Evolutionary conservation across 371 early-diverging fungal species (phyloP).

Genomic region (Mortierella sp.): DNA sequence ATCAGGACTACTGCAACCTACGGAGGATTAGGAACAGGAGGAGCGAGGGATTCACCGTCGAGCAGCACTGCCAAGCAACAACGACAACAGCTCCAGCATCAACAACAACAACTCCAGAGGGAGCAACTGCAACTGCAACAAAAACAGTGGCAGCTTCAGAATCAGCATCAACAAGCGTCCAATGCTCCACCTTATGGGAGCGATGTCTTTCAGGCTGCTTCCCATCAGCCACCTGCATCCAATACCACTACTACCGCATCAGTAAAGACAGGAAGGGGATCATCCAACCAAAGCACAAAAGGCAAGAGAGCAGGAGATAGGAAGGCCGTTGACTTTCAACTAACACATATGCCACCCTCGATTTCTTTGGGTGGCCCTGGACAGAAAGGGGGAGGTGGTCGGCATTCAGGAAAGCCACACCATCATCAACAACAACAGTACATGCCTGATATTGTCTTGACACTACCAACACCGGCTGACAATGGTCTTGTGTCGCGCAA

Average conservation of each 20-base stretch:
- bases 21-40: background rate
- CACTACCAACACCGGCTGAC: conserved; percentile 48
- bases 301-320: background rate
- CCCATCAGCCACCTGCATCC: background rate
- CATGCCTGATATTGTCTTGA: conserved; percentile 52
- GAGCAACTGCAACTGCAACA: background rate
- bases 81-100: background rate
- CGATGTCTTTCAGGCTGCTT: background rate
- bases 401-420: background rate
- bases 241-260: background rate
- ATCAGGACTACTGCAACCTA: background rate
- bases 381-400: background rate
- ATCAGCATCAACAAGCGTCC: background rate
- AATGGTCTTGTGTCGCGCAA: conserved; percentile 8
- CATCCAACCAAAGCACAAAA: background rate
- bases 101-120: background rate
- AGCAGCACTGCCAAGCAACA: background rate
- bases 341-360: background rate
- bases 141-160: conserved; percentile 4
- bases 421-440: background rate
- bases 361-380: background rate
- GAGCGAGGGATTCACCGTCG: background rate
- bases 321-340: background rate
- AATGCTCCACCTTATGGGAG: background rate
- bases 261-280: background rate